Conservation (phyloP, 495 filamentous ascomycete species). For the Daldinia childiae region DNA sequence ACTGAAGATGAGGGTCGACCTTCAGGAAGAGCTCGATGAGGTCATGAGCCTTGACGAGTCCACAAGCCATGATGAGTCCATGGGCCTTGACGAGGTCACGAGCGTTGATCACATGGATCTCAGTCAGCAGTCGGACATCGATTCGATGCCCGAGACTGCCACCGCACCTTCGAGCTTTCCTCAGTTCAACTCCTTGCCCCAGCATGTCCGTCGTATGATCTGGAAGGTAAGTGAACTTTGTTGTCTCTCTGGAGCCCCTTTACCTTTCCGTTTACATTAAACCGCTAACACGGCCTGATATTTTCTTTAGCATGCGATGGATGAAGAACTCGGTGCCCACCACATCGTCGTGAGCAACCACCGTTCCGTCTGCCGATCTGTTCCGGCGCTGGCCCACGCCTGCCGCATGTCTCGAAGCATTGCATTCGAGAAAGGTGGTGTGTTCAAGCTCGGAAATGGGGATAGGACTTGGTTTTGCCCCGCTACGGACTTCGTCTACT, state of each 20-base stretch:
- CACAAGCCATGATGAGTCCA: too few relatives aligned
- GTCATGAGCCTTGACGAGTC: neutral
- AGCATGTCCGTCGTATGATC: neutral
- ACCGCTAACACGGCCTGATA: neutral
- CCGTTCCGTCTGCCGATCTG: neutral
- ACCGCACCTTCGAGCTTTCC: neutral
- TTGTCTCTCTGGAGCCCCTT: neutral
- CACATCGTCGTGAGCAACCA: neutral
- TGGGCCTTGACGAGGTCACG: neutral
- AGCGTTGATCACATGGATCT: neutral
- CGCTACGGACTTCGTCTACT: constrained; percentile 11
- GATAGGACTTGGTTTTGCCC: constrained; percentile 10
- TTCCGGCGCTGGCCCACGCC: constrained; percentile 10
- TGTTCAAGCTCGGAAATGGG: constrained; percentile 10
- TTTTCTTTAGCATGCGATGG: neutral
- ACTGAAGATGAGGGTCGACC: neutral
- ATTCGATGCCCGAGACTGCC: neutral
- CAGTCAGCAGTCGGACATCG: too few relatives aligned
- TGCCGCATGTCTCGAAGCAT: neutral
- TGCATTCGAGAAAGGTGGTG: neutral
- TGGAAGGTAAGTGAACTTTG: constrained; percentile 12
- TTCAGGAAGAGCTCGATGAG: neutral
- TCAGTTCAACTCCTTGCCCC: neutral
- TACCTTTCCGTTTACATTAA: neutral
- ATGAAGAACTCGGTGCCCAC: neutral